A percentile compares a stretch with the other conserved stretches of the same genome.
phyloP scores from a whole-genome alignment of 495 filamentous ascomycete genomes.

The Hypoxylon cercidicola region DNA sequence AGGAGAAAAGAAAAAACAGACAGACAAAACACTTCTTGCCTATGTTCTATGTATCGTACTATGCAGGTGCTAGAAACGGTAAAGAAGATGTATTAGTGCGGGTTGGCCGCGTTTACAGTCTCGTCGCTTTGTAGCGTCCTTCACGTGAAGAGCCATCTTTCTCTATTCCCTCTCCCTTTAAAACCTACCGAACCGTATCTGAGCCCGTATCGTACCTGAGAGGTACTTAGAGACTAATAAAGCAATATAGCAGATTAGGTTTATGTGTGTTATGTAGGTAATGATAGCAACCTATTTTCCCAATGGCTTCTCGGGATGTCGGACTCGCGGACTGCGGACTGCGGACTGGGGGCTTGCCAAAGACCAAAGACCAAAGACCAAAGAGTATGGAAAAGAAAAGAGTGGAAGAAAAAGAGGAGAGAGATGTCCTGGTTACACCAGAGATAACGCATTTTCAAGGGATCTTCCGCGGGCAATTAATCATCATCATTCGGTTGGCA shows the following conservation, averaged over 20 bases:
- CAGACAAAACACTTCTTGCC: conserved; percentile 33
- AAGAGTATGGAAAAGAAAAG: conserved; percentile 11
- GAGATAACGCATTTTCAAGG: conserved; percentile 28
- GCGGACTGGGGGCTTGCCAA: conserved; percentile 18
- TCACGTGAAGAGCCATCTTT: not conserved
- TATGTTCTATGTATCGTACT: conserved; percentile 12
- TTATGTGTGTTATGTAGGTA: conserved; percentile 19
- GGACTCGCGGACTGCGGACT: conserved; percentile 10
- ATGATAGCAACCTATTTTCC: not conserved
- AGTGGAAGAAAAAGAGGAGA: conserved; percentile 11
- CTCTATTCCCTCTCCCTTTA: not conserved
- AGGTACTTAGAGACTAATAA: not conserved
- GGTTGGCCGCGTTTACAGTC: conserved; percentile 34
- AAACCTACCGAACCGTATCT: too few species aligned
- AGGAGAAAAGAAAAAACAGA: conserved; percentile 18
- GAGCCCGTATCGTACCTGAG: too few species aligned
- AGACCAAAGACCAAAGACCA: too few species aligned
- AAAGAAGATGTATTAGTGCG: conserved; percentile 35
- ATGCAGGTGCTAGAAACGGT: conserved; percentile 30
- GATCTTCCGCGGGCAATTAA: conserved; percentile 34
- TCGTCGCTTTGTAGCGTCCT: conserved; percentile 11
- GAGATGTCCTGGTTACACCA: conserved; percentile 34
- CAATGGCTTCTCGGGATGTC: conserved; percentile 24
- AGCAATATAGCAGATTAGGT: conserved; percentile 9
- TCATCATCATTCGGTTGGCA: conserved; percentile 36